These are phyloP conservation scores for Saturnispora halmiae DNA, from an alignment of 805 yeast species.

Conservation along the genomic window DNA sequence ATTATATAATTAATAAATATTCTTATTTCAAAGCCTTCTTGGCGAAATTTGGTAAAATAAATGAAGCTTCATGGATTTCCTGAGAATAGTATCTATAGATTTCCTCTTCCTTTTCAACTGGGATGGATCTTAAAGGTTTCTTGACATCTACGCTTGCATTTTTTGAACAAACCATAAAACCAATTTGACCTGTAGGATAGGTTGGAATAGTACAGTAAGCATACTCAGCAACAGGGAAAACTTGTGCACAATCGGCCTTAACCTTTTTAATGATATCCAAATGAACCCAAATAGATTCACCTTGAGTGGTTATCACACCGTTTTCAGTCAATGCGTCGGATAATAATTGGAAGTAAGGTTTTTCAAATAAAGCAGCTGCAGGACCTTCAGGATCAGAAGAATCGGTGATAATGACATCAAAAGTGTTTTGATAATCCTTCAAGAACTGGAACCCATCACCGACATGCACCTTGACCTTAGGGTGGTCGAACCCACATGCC, in stretches of 20 bases:
- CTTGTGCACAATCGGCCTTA: slow-evolving; percentile 70
- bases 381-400: slow-evolving; percentile 99
- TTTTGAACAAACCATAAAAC: slow-evolving; percentile 94
- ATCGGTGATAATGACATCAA: slow-evolving; percentile 93
- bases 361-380: slow-evolving; percentile 87
- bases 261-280: slow-evolving; percentile 73
- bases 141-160: slow-evolving; percentile 54
- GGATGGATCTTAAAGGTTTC: slow-evolving; percentile 58
- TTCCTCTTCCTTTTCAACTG: slow-evolving; percentile 51
- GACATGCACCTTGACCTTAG: slow-evolving; percentile 82
- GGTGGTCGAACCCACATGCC: slow-evolving; percentile 77
- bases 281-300: slow-evolving; percentile 92
- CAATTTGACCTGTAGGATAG: slow-evolving; percentile 94
- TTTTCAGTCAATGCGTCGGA: slow-evolving; percentile 81
- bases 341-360: slow-evolving; percentile 79
- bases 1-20: not conserved
- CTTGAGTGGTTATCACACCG: slow-evolving; percentile 91
- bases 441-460: slow-evolving; percentile 98
- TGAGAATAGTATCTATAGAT: slow-evolving; percentile 76
- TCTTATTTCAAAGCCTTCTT: slow-evolving; percentile 27
- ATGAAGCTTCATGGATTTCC: slow-evolving; percentile 79
- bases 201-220: slow-evolving; percentile 93
- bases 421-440: slow-evolving; percentile 71
- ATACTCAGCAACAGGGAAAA: slow-evolving; percentile 87
- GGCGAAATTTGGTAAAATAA: slow-evolving; percentile 91